These are phyloP conservation scores for Clausena lansium DNA, from an alignment of 345 rosid species.

Conservation along the genomic window DNA sequence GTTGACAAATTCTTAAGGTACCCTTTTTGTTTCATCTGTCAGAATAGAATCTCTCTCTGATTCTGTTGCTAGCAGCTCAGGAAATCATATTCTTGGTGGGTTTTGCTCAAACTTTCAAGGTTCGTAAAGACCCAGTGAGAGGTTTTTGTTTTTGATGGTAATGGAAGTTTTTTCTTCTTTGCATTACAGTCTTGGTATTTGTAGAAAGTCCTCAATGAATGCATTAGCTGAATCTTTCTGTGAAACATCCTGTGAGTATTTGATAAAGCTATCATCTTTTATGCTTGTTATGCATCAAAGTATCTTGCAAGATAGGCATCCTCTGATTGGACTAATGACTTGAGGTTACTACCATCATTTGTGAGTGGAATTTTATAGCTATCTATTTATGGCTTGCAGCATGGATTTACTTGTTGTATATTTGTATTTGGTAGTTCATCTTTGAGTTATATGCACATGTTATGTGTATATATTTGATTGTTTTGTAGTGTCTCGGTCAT, in stretches of 20 bases:
- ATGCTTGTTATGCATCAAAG: background rate
- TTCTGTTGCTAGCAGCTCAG: constrained; percentile 5
- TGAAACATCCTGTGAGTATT: background rate
- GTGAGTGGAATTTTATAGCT: background rate
- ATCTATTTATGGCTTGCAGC: background rate
- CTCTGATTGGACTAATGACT: background rate
- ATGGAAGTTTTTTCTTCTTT: background rate
- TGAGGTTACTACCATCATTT: background rate
- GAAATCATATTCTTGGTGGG: background rate
- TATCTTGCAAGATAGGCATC: background rate
- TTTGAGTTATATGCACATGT: background rate
- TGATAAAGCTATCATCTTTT: background rate
- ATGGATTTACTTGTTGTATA: background rate
- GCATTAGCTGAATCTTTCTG: background rate
- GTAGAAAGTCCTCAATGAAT: constrained; percentile 19
- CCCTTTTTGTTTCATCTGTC: constrained; percentile 1
- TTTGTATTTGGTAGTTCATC: background rate
- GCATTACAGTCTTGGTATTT: constrained; percentile 4
- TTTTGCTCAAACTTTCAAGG: constrained; percentile 26
- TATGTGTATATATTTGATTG: background rate
- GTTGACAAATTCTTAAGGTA: background rate
- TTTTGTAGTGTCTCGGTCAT: constrained; percentile 50
- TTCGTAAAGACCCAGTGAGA: background rate
- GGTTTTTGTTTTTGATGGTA: background rate
- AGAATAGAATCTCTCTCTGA: constrained; percentile 12